phyloP scores from a whole-genome alignment of 495 filamentous ascomycete species.

The Aspergillus ellipticus region DNA sequence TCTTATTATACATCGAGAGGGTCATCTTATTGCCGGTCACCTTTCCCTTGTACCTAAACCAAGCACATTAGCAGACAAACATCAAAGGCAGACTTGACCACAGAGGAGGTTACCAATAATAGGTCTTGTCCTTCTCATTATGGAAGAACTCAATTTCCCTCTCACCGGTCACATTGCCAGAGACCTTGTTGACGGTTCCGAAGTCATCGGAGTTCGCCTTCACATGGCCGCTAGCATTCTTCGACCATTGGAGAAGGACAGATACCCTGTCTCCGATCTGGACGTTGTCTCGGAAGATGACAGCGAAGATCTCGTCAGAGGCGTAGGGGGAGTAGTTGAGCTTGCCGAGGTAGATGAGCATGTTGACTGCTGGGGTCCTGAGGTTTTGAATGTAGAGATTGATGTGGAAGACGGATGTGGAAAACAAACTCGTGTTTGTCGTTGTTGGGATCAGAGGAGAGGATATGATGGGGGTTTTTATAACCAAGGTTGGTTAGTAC shows the following conservation, averaged over 20 bases:
- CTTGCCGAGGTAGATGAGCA: background rate
- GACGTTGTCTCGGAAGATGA: background rate
- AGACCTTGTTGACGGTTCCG: background rate
- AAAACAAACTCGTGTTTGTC: too few species aligned
- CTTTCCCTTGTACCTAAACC: background rate
- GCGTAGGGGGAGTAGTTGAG: background rate
- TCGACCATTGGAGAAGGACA: background rate
- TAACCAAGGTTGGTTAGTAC: too few species aligned
- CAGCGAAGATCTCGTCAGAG: background rate
- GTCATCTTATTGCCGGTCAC: background rate
- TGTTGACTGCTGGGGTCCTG: too few species aligned
- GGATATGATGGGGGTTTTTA: too few species aligned
- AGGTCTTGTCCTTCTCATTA: background rate
- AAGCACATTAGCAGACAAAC: background rate
- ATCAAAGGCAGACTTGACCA: background rate
- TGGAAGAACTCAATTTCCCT: background rate
- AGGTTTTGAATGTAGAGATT: too few species aligned
- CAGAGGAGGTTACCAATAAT: background rate
- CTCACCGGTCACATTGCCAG: background rate
- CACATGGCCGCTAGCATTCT: background rate
- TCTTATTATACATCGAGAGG: background rate
- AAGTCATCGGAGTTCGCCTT: background rate
- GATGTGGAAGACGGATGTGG: too few species aligned
- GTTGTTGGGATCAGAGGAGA: too few species aligned
- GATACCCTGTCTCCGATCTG: background rate